phyloP scores from a whole-genome alignment of 495 filamentous ascomycete species.

The Aspergillus sclerotioniger region DNA sequence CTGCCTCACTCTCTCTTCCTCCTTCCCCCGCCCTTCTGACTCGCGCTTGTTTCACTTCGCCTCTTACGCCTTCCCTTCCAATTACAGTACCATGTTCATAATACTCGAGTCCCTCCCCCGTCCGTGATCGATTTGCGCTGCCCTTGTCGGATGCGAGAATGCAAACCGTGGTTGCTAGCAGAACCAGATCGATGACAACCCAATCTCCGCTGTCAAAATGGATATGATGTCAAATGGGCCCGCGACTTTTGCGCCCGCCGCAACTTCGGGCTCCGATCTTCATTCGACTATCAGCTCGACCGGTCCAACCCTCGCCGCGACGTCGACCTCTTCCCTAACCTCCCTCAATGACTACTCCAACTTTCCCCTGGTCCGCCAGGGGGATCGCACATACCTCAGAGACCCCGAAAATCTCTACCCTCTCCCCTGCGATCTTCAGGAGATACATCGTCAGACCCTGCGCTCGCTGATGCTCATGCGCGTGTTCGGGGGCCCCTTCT shows the following conservation, averaged over 20 bases:
- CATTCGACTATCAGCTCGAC: constrained; percentile 41
- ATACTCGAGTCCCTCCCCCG: background rate
- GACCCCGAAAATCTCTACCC: constrained; percentile 75
- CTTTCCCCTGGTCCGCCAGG: constrained; percentile 66
- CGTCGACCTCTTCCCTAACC: constrained; percentile 38
- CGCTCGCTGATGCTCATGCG: constrained; percentile 77
- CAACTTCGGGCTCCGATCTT: constrained; percentile 39
- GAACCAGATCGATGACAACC: constrained; percentile 25
- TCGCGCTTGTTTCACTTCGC: constrained; percentile 12
- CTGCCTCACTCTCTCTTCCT: constrained; percentile 3
- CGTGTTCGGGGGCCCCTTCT: constrained; percentile 77
- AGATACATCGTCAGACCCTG: constrained; percentile 84
- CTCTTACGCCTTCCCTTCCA: constrained; percentile 8
- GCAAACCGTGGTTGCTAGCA: constrained; percentile 25
- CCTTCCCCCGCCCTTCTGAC: constrained; percentile 4
- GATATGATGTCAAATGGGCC: constrained; percentile 37
- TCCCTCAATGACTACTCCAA: constrained; percentile 46
- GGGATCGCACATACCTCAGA: constrained; percentile 78
- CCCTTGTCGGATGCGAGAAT: constrained; percentile 29
- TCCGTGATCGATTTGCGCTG: constrained; percentile 8
- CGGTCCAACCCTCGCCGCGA: constrained; percentile 29
- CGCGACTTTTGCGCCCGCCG: constrained; percentile 25
- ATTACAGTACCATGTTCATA: constrained; percentile 12
- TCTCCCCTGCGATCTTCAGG: constrained; percentile 81
- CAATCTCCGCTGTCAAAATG: constrained; percentile 23